Evolutionary conservation across 2,329 filamentous ascomycete genomes (phyloP), one percentile per base, ranked within the genome.

Genomic region (Cladosporium sp.): DNA sequence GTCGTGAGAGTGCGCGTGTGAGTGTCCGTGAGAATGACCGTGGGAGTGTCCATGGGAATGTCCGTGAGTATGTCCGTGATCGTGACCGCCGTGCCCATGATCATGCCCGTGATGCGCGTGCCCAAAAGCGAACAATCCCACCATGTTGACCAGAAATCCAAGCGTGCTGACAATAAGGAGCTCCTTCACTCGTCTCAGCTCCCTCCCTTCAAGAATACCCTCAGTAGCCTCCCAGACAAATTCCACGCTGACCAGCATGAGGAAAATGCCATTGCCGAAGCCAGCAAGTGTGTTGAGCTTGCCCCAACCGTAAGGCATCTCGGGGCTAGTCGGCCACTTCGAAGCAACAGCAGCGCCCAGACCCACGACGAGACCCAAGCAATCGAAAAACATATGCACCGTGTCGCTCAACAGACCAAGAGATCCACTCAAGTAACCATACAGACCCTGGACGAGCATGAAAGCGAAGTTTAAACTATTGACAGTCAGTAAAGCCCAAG

Each of bases 371-470:
- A 98, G 79, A 16, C 92, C 93, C 34, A 96, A 84, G 61, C 93
- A 98, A 71, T 98, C 93, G 63, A 98, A 97, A 65, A 98, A 92
- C 93, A 98, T 98, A 72, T 98, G 93, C 58, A 98, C 93, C 64
- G 91, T 97, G 70, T 98, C 93, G 60, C 90, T 95, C 14, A 98
- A 81, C n/a, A 98, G 78, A 2, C 93, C 93, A 4, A 98, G 75
- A 0, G 93, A 98, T 60, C 95, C 91, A 3, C 90, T 97, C 9
- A 93, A 74, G 63, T 93, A 95, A 45, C 93, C 93, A 65, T 98
- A 98, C 56, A 92, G 89, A 38, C 91, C 87, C 65, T 98, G 93
- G 1, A 98, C 83, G 33, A 87, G 74, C 93, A 98, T 98, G 69
- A 98, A 98, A 6, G 77, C 79, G 61, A 98, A 90, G 67, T 98